Evolutionary conservation across 1,284 basidiomycete genomes (phyloP).

Genomic region (Ceratobasidium sp.): DNA sequence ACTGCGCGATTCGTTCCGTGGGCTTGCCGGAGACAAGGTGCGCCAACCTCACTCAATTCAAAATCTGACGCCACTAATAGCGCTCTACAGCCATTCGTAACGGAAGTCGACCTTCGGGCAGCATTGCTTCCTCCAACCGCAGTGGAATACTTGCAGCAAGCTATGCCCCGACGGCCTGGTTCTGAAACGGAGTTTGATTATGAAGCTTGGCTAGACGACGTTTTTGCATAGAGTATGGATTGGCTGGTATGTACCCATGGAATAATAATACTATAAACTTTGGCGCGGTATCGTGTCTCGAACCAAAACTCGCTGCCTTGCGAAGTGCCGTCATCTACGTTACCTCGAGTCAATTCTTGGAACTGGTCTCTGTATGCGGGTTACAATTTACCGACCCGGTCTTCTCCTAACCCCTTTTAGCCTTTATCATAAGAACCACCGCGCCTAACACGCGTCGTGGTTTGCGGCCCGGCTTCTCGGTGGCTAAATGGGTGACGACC

Average conservation of each 20-base stretch:
- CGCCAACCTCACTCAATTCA: conserved; percentile 42
- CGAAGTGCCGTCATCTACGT: too few species aligned
- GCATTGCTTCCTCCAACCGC: conserved; percentile 82
- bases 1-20: conserved; percentile 91
- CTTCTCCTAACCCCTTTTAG: conserved; percentile 3
- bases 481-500: conserved; percentile 9
- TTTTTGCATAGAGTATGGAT: conserved; percentile 58
- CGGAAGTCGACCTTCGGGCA: conserved; percentile 88
- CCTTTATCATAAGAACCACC: neutral
- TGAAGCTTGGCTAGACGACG: conserved; percentile 76
- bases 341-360: too few species aligned
- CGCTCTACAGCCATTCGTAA: conserved; percentile 77
- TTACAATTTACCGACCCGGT: too few species aligned
- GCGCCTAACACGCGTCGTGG: neutral
- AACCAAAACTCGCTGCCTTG: too few species aligned
- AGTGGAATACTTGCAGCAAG: conserved; percentile 83
- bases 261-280: too few species aligned
- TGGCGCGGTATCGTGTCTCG: too few species aligned
- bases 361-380: too few species aligned
- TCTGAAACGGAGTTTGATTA: conserved; percentile 75
- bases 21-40: conserved; percentile 90
- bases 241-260: neutral
- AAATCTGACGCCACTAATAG: neutral
- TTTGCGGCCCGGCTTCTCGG: conserved; percentile 34
- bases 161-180: conserved; percentile 61